Evolutionary conservation across 176 grass and related monocot genomes (phyloP).

Genomic region (Zizania latifolia): DNA sequence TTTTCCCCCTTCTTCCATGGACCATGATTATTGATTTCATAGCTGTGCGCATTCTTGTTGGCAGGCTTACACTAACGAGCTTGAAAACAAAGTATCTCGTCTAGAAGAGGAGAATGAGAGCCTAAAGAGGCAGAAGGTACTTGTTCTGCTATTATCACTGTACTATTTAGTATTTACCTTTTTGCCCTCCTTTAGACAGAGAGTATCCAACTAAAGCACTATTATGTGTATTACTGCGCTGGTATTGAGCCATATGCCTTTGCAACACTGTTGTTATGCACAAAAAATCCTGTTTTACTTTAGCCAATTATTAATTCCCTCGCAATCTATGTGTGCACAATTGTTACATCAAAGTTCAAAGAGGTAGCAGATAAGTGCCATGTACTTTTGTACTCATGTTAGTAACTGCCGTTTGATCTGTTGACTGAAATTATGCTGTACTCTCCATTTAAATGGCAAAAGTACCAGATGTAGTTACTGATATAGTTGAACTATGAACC

Average conservation of each 20-base stretch:
- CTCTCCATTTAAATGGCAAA: neutral
- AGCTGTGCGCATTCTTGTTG: conserved; percentile 10
- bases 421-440: neutral
- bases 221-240: neutral
- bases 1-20: neutral
- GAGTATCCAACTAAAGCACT: conserved; percentile 8
- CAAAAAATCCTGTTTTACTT: neutral
- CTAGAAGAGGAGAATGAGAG: conserved; percentile 76
- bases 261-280: conserved; percentile 4
- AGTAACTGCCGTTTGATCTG: neutral
- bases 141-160: conserved; percentile 13
- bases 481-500: neutral
- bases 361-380: neutral
- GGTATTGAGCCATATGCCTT: neutral
- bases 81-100: conserved; percentile 85
- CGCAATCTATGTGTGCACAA: neutral
- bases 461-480: neutral
- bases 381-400: neutral
- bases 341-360: neutral
- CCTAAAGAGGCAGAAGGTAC: conserved; percentile 89
- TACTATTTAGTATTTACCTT: neutral
- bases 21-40: neutral
- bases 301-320: neutral
- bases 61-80: conserved; percentile 94
- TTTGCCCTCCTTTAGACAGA: neutral